Base-by-base conservation (phyloP, 139 green algal genomes). In the Chlorella vulgaris region DNA sequence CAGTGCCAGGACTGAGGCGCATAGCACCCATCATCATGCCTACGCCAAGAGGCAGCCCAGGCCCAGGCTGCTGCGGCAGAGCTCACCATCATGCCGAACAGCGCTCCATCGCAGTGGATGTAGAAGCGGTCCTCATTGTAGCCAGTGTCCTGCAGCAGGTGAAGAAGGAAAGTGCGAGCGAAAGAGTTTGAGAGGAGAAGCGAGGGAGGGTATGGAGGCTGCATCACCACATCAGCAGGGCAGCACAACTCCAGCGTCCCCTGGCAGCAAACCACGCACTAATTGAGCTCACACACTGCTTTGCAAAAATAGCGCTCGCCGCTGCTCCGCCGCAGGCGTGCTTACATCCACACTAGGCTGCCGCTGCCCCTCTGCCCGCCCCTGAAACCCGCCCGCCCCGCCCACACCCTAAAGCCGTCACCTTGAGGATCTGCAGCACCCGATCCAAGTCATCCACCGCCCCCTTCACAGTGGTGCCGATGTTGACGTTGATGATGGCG, bases 401-500 rank as follows among this genome's bases (percentile, higher is more conserved):
- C 55, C 8, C 15, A 2, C 67, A 60, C 39, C 7, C 39, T 8
- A 29, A 39, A 24, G 22, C 10, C 5, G 29, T 4, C 69, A 78
- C 71, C 71, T 53, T 78, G 33, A 96, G 77, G 69, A 95, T 90
- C 63, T 93, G 91, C 10, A 97, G 89, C 74, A 71, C 81, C 21
- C 81, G 80, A 85, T 97, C 94, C 58, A 97, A 69, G 78, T 97
- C 93, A 71, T 97, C 94, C 39, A 97, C 93, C 19, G 94, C 93
- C 3, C 93, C 94, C 53, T 80, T 94, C 95, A 63, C 98, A 89
- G 96, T 99, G 42, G 96, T 99, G 76, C 96, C 96, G 35, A 98
- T 98, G 87, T 99, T 99, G 35, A 99, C 91, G 83, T 99, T 99
- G n/a, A 99, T 62, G 50, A 99, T 97, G 70, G 96, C 96, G 6